These are phyloP conservation scores for Paramecium pentaurelia DNA, from an alignment of 73 alveolate genomes.

Conservation along the genomic window DNA sequence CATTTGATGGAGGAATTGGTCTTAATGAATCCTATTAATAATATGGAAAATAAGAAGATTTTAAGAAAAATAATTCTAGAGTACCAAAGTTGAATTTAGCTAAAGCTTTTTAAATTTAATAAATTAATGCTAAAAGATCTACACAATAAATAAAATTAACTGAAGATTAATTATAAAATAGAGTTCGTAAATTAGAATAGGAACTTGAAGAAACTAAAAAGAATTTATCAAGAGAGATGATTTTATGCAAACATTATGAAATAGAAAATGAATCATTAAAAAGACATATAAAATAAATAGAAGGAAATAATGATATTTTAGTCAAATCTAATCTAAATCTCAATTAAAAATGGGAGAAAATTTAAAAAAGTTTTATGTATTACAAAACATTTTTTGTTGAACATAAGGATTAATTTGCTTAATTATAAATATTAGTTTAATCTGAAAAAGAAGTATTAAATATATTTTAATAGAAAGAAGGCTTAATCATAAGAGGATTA, in stretches of 20 bases:
- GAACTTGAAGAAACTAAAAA: constrained; percentile 15
- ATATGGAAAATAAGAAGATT: not conserved
- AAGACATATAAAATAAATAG: constrained; percentile 9
- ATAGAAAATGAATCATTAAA: constrained; percentile 9
- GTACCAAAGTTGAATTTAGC: constrained; percentile 17
- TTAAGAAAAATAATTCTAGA: not conserved
- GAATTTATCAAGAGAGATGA: constrained; percentile 5
- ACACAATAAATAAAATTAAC: constrained; percentile 12
- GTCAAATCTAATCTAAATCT: constrained; percentile 31
- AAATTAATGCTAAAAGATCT: constrained; percentile 32
- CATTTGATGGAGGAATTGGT: constrained; percentile 12
- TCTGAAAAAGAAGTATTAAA: constrained; percentile 30
- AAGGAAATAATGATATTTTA: constrained; percentile 19
- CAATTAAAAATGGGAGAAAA: constrained; percentile 36
- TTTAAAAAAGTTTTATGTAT: constrained; percentile 20
- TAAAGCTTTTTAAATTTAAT: constrained; percentile 6
- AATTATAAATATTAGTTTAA: not conserved
- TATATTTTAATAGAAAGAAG: not conserved
- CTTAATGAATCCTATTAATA: not conserved
- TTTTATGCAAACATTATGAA: constrained; percentile 12
- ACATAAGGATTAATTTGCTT: constrained; percentile 10
- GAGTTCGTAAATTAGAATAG: not conserved
- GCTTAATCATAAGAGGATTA: not conserved
- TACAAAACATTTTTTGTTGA: constrained; percentile 39
- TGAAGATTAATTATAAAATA: constrained; percentile 1